These are phyloP conservation scores for Claviceps arundinis DNA, from an alignment of 2,329 filamentous ascomycete genomes.

Conservation along the genomic window DNA sequence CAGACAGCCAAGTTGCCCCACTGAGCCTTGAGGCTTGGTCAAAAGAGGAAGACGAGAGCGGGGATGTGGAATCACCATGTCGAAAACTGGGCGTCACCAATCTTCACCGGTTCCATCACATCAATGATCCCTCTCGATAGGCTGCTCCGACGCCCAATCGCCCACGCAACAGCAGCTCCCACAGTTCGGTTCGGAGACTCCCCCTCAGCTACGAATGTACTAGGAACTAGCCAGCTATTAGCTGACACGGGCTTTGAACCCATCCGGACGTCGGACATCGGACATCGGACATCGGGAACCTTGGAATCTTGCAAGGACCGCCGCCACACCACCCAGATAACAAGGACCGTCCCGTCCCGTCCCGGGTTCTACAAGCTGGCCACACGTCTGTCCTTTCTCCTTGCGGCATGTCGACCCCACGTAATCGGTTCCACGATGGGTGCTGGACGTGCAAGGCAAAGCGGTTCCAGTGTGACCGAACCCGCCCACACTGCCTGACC, in stretches of 20 bases:
- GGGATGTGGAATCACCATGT: background rate
- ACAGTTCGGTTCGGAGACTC: background rate
- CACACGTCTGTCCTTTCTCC: background rate
- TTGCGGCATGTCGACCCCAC: conserved; percentile 3
- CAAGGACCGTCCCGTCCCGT: background rate
- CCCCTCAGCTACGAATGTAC: background rate
- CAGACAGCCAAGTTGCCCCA: background rate
- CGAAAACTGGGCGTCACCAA: background rate
- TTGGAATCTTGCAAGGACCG: too few relatives aligned
- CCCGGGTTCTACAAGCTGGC: background rate
- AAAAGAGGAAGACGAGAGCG: background rate
- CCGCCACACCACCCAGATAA: too few relatives aligned
- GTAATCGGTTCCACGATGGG: conserved; percentile 4
- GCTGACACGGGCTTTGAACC: background rate
- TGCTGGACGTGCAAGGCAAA: conserved; percentile 4
- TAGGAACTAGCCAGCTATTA: background rate
- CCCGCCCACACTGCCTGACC: conserved; percentile 1
- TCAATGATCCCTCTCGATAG: background rate
- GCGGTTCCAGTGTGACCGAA: conserved; percentile 2
- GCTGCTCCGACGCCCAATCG: background rate
- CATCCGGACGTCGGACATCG: too few relatives aligned
- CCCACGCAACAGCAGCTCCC: background rate
- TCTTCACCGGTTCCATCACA: background rate
- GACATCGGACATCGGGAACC: too few relatives aligned
- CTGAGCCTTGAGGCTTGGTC: background rate